Base-by-base conservation (phyloP, 306 rosid genomes). In the Cyamopsis tetragonoloba region DNA sequence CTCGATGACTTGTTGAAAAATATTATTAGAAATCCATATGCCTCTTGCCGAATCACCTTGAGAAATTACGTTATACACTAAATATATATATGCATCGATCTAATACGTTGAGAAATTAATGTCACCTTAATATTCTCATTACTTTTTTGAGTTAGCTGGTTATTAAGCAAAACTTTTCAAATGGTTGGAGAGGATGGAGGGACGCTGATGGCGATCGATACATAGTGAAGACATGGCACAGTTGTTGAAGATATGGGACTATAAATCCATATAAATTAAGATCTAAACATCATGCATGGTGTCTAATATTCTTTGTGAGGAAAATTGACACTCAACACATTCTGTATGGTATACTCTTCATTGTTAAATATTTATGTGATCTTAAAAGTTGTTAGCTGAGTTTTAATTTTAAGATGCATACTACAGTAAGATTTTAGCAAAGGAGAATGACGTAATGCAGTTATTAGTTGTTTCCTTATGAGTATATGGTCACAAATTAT, bases 61-160 rank as follows among this genome's bases (percentile, higher is more conserved):
- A 55, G 43, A 56, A 56, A 44, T 34, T 55, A 17, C 14, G 60
- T 34, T 62, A 59, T 47, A 79, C 51, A 44, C 48, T 66, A 31
- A 12, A 31, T 31, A 15, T 63, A 24, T 49, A 64, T 46, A 12
- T n/a, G n/a, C n/a, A n/a, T 35, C 10, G 12, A 66, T 72, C 41
- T 23, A 60, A 42, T 47, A 49, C 9, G 5, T 24, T 60, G 19
- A 66, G 51, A 71, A 27, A 59, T 35, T 4, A 59, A n/a, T 60
- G 56, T 7, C 70, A 20, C 39, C 23, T 70, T 48, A 15, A 32
- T 10, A 17, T 74, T 57, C 17, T 59, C 48, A 30, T 60, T 38
- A n/a, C 15, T 8, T 23, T 58, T 49, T 17, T 58, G 65, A 14
- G 41, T 37, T 46, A 28, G 56, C 5, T 26, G 47, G 34, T n/a